Percentiles rank a stretch among this genome's conserved stretches.
phyloP scores from a whole-genome alignment of 257 asterid species.

The Solanum pimpinellifolium region DNA sequence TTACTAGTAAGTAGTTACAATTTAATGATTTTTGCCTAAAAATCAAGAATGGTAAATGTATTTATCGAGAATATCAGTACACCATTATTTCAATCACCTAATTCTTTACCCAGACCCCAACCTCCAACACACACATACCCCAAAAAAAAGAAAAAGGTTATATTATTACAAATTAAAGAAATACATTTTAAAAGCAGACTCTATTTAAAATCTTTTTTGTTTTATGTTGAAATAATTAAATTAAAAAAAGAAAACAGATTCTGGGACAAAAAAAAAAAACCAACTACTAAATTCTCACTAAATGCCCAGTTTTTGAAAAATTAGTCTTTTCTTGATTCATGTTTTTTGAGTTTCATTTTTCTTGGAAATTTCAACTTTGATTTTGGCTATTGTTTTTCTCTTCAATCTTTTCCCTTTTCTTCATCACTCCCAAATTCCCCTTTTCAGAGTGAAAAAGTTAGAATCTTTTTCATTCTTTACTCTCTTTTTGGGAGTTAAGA shows the following conservation, averaged over 20 bases:
- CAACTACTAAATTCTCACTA: neutral
- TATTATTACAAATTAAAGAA: neutral
- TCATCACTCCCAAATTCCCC: neutral
- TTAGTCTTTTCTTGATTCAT: neutral
- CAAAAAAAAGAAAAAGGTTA: neutral
- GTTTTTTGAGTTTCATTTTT: neutral
- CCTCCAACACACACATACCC: neutral
- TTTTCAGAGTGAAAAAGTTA: neutral
- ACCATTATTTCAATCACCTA: neutral
- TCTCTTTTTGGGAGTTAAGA: neutral
- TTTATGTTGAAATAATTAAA: neutral
- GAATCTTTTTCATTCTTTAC: neutral
- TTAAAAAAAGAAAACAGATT: neutral
- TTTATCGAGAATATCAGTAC: neutral
- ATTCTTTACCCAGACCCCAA: neutral
- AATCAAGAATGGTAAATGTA: neutral
- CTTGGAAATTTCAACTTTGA: neutral
- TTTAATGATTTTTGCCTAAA: neutral
- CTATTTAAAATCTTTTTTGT: neutral
- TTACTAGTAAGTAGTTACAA: neutral
- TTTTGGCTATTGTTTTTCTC: neutral
- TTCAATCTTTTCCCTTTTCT: neutral
- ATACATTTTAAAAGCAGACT: neutral
- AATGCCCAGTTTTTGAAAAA: neutral
- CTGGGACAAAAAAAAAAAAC: neutral